A percentile compares a stretch with the other conserved stretches of the same genome.
phyloP scores from a whole-genome alignment of 768 basidiomycete genomes.

The Cytidiella melzeri region DNA sequence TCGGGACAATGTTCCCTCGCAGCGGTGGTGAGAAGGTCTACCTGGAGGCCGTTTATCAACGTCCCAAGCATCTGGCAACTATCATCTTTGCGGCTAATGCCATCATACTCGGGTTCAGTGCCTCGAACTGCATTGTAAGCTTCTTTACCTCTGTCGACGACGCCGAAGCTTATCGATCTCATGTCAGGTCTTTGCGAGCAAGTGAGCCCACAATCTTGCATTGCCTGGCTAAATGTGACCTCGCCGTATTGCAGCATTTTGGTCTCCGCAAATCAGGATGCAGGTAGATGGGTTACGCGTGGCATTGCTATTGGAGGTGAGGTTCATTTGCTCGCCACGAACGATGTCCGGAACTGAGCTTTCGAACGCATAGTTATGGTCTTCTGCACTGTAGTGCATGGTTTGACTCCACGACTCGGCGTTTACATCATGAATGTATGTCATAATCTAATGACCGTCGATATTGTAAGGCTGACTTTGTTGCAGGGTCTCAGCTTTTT shows the following conservation, averaged over 20 bases:
- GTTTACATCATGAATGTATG: conserved; percentile 49
- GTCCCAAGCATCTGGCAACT: conserved; percentile 28
- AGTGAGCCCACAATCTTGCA: conserved; percentile 12
- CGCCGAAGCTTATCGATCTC: background rate
- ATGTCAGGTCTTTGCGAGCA: conserved; percentile 26
- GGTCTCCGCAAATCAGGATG: conserved; percentile 23
- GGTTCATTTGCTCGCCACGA: conserved; percentile 2
- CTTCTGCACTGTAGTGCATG: conserved; percentile 47
- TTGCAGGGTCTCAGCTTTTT: conserved; percentile 43
- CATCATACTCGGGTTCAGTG: conserved; percentile 32
- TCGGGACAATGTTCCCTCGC: conserved; percentile 57
- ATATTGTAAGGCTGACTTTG: background rate
- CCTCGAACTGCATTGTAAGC: conserved; percentile 24
- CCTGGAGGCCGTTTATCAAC: conserved; percentile 45
- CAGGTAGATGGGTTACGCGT: conserved; percentile 42
- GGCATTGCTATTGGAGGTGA: conserved; percentile 54
- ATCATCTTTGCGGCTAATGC: conserved; percentile 30
- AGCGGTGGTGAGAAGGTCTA: conserved; percentile 63
- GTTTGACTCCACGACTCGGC: conserved; percentile 42
- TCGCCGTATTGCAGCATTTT: no score
- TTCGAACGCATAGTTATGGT: conserved; percentile 34
- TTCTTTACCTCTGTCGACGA: background rate
- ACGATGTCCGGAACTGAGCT: background rate
- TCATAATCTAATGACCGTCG: no score
- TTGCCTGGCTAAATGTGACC: background rate